These are phyloP conservation scores for Pythium sukuiense DNA, from an alignment of 352 stramenopile species.

Conservation along the genomic window DNA sequence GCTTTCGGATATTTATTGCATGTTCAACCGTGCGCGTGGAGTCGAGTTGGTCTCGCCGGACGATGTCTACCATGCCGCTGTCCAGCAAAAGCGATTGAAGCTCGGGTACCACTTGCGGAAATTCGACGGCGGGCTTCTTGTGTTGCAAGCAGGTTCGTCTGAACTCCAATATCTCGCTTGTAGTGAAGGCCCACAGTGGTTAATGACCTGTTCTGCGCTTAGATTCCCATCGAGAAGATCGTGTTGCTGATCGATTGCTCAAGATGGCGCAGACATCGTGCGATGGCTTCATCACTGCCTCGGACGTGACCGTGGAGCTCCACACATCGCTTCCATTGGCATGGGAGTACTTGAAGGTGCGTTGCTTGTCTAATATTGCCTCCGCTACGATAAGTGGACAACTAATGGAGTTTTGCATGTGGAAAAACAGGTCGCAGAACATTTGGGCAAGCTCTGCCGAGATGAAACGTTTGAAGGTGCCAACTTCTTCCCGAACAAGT, in stretches of 20 bases:
- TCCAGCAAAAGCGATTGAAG: slow-evolving; percentile 78
- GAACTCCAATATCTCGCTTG: not conserved
- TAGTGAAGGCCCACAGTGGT: too few relatives aligned
- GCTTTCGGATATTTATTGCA: slow-evolving; percentile 98
- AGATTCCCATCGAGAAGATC: slow-evolving; percentile 88
- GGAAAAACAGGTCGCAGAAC: slow-evolving; percentile 82
- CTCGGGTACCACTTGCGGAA: slow-evolving; percentile 93
- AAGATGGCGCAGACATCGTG: slow-evolving; percentile 77
- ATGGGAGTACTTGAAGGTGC: slow-evolving; percentile 93
- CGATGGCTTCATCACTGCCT: slow-evolving; percentile 83
- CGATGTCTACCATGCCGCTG: slow-evolving; percentile 93
- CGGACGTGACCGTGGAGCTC: slow-evolving; percentile 90
- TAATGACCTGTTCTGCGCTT: not conserved
- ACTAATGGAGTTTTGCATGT: not conserved
- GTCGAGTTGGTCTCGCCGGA: slow-evolving; percentile 97
- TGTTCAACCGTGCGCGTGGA: slow-evolving; percentile 97
- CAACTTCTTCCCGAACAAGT: slow-evolving; percentile 93
- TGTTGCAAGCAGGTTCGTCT: slow-evolving; percentile 85
- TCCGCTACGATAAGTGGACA: not conserved
- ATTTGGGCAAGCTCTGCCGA: slow-evolving; percentile 92
- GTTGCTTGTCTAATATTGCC: not conserved
- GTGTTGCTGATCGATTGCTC: slow-evolving; percentile 61
- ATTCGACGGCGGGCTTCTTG: slow-evolving; percentile 93
- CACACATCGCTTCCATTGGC: slow-evolving; percentile 95
- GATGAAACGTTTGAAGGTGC: slow-evolving; percentile 95